Base-by-base conservation (phyloP, 139 green algal genomes). In the Micractinium conductrix region DNA sequence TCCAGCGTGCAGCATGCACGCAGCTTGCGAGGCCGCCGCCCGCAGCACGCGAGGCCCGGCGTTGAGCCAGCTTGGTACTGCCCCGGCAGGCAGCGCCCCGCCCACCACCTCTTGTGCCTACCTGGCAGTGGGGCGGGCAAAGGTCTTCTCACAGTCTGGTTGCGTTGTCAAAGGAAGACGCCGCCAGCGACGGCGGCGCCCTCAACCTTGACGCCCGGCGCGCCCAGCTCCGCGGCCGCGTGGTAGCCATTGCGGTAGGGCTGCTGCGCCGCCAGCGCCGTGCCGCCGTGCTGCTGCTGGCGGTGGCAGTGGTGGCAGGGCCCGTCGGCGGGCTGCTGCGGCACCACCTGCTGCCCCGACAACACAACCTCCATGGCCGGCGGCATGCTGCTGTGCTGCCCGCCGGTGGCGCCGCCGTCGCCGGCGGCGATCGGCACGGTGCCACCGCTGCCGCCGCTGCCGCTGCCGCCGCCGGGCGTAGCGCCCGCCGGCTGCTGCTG, bases 181-280 rank as follows among this genome's bases (percentile, higher is more conserved):
- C 65, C 65, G 33, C 12, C n/a, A 16, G 63, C 63, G 63, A n/a
- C n/a, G n/a, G 63, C 65, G 38, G 69, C 69, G 4, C n/a, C 55
- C 30, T 81, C 75, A 37, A 81, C 22, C 75, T 81, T 81, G 10
- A 81, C 58, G 3, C 55, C 53, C 1, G 74, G 53, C 53, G 40
- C 75, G 37, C 50, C 53, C 24, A 22, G 33, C 8, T 48, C 37
- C 26, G 19, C 38, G 53, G 37, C 55, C n/a, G n/a, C n/a, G n/a
- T n/a, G n/a, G 17, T 53, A 81, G 37, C 75, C 75, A 38, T 81
- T 81, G 37, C 75, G 75, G 44, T 58, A 63, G 1, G n/a, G 48
- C n/a, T 30, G 38, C 37, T 44, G 67, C 1, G 19, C 67, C 19
- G 17, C 53, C 53, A 62, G 24, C 10, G 53, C 53, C 67, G 62